Percentiles rank a stretch among this genome's conserved stretches.
Conservation (phyloP, 495 filamentous ascomycete species). For the Opeltia flavorubescens region DNA sequence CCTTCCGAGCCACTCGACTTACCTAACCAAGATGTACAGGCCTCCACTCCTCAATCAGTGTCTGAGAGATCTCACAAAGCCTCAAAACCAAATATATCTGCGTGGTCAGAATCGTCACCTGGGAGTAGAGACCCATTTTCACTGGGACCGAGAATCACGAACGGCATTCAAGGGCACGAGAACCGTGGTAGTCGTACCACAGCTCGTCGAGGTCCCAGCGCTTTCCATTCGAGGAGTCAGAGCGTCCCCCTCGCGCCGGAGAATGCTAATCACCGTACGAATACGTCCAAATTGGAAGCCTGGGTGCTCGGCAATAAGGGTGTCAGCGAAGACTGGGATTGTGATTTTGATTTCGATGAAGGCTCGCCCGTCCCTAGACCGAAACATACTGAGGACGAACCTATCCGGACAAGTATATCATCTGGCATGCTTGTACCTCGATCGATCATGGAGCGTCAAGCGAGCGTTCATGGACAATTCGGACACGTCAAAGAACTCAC, state of each 20-base stretch:
- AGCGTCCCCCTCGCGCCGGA: constrained; percentile 85
- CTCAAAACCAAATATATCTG: constrained; percentile 46
- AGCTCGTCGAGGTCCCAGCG: constrained; percentile 61
- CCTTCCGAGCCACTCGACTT: not conserved
- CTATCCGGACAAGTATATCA: constrained; percentile 14
- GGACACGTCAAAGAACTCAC: constrained; percentile 79
- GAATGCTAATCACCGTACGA: constrained; percentile 34
- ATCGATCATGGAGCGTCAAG: constrained; percentile 73
- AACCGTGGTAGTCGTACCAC: constrained; percentile 56
- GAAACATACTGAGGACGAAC: constrained; percentile 14
- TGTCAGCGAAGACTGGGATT: constrained; percentile 72
- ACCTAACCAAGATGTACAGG: not conserved
- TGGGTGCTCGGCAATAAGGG: constrained; percentile 79
- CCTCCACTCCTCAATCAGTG: not conserved
- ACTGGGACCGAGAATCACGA: constrained; percentile 70
- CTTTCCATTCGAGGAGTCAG: constrained; percentile 77
- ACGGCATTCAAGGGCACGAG: constrained; percentile 72
- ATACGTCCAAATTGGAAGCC: constrained; percentile 69
- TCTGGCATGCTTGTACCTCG: constrained; percentile 62
- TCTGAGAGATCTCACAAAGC: not conserved
- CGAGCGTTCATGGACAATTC: constrained; percentile 71
- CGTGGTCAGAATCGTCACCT: constrained; percentile 66
- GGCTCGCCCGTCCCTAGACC: constrained; percentile 20
- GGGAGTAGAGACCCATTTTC: constrained; percentile 38
- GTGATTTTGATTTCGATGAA: constrained; percentile 67